Evolutionary conservation across 2,329 filamentous ascomycete genomes (phyloP), one percentile per base, ranked within the genome.

Genomic region (Drechslerella stenobrocha): DNA sequence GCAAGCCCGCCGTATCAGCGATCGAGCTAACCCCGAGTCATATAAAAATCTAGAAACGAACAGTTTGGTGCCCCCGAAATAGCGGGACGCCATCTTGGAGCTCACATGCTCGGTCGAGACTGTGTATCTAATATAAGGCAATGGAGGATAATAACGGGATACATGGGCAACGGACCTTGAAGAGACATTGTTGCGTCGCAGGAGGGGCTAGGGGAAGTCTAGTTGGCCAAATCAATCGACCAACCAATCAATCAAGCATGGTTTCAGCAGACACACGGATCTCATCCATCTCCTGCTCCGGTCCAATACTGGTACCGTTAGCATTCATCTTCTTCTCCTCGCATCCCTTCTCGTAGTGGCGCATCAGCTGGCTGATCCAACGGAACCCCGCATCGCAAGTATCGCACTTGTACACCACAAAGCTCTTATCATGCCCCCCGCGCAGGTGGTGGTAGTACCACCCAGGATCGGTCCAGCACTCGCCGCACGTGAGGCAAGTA

Each of bases 61-160:
- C 18, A 67, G 55, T 45, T 40, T 67, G 45, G 55, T 60, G 18
- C 63, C 63, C 9, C 63, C 63, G 7, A 67, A 67, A 47, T 52
- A 67, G 50, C 37, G 20, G 13, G 15, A 20, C 5, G 22, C 9
- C 22, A 8, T 30, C 5, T 30, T 30, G 20, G 15, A 47, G 37
- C 4, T 5, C 4, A 7, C 22, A 7, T 20, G 13, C 3, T 18
- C 37, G 9, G 37, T 20, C n/a, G 7, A 18, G 7, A 42, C 22
- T 18, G 9, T 42, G 15, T 42, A 20, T 37, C 2, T 42, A 42
- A 42, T 42, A 42, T 18, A 42, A 9, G 18, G 37, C 13, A n/a
- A 7, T 7, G 15, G 2, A 20, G 22, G 15, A 18, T 8, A 42
- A 37, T 4, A 3, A 42, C 18, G 18, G 6, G 18, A 42, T 18